Conservation (phyloP, 192 early-diverging fungal genomes). For the Lunasporangiospora selenospora region DNA sequence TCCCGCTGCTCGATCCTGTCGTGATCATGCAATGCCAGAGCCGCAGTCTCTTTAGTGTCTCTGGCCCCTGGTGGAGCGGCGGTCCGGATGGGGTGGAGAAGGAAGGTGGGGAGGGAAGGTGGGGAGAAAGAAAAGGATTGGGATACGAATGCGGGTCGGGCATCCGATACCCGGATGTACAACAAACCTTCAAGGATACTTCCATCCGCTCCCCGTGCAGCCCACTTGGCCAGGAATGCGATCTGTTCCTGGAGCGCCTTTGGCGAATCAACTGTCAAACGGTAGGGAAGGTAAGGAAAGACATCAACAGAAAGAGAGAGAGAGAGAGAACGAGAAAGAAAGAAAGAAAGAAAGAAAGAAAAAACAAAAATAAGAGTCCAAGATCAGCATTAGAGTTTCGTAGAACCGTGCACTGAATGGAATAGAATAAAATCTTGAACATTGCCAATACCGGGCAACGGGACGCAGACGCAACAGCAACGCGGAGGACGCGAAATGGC, state of each 20-base stretch:
- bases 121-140: not conserved
- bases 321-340: not conserved
- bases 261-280: slow-evolving; percentile 17
- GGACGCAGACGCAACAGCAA: too few relatives aligned
- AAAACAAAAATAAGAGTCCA: not conserved
- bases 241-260: slow-evolving; percentile 9
- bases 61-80: too few relatives aligned
- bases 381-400: too few relatives aligned
- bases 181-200: slow-evolving; percentile 36
- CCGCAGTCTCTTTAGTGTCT: too few relatives aligned
- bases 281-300: too few relatives aligned
- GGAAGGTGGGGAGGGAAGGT: not conserved
- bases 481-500: too few relatives aligned
- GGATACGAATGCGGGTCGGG: not conserved
- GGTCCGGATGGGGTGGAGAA: too few relatives aligned
- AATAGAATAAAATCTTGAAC: too few relatives aligned
- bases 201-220: slow-evolving; percentile 27
- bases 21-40: too few relatives aligned
- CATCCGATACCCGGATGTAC: not conserved
- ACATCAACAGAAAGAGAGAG: not conserved
- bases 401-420: too few relatives aligned
- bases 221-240: slow-evolving; percentile 12
- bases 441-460: too few relatives aligned
- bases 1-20: too few relatives aligned
- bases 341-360: not conserved